phyloP scores from a whole-genome alignment of 306 rosid species.

The Citrullus colocynthis region DNA sequence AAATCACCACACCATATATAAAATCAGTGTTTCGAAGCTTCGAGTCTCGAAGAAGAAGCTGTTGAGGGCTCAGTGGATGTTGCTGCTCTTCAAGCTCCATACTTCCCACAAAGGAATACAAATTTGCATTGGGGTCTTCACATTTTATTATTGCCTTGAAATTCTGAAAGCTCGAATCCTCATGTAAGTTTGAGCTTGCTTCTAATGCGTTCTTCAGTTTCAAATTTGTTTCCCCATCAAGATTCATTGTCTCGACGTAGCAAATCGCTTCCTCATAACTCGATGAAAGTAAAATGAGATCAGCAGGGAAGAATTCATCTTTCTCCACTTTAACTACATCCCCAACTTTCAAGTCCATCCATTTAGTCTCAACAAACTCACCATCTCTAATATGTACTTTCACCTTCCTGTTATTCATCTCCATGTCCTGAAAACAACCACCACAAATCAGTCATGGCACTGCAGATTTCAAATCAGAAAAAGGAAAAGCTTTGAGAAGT shows the following conservation, averaged over 20 bases:
- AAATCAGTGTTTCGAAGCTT: slow-evolving; percentile 93
- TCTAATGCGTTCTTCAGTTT: slow-evolving; percentile 75
- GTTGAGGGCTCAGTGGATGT: slow-evolving; percentile 79
- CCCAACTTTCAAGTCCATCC: slow-evolving; percentile 89
- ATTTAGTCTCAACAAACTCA: slow-evolving; percentile 41
- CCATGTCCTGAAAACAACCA: slow-evolving; percentile 58
- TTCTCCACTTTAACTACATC: slow-evolving; percentile 83
- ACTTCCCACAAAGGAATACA: slow-evolving; percentile 76
- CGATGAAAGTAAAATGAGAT: slow-evolving; percentile 81
- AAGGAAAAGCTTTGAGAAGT: not conserved
- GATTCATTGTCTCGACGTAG: slow-evolving; percentile 91
- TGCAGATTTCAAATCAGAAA: not conserved
- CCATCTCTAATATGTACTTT: slow-evolving; percentile 55
- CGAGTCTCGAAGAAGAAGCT: slow-evolving; percentile 90
- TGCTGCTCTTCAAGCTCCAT: slow-evolving; percentile 53
- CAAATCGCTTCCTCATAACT: slow-evolving; percentile 85
- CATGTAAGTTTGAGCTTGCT: slow-evolving; percentile 55
- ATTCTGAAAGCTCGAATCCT: slow-evolving; percentile 40
- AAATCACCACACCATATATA: slow-evolving; percentile 80
- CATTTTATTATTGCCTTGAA: slow-evolving; percentile 69
- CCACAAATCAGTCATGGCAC: not conserved
- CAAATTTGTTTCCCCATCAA: slow-evolving; percentile 94
- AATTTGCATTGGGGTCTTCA: slow-evolving; percentile 95
- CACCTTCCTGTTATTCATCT: slow-evolving; percentile 80
- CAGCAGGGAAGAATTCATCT: slow-evolving; percentile 91